Evolutionary conservation across 768 basidiomycete genomes (phyloP).

Genomic region (Podaxis rugospora): DNA sequence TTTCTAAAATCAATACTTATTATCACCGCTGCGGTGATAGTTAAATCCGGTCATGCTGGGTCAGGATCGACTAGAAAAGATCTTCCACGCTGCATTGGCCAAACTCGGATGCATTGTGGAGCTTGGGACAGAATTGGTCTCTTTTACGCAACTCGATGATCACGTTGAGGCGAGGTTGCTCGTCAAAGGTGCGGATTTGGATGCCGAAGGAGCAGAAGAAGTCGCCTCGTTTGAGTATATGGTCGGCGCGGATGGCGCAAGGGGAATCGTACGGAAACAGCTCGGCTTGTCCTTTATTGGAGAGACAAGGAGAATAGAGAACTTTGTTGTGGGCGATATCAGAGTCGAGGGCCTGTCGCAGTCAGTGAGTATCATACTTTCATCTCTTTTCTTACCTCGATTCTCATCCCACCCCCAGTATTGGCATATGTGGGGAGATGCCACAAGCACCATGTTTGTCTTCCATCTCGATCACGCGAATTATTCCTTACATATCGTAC

Average conservation of each 20-base stretch:
- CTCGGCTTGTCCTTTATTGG: conserved; percentile 37
- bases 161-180: conserved; percentile 32
- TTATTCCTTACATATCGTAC: too few species aligned
- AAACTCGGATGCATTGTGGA: conserved; percentile 33
- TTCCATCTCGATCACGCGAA: neutral
- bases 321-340: conserved; percentile 38
- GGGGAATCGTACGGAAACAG: conserved; percentile 36
- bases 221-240: conserved; percentile 29
- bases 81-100: conserved; percentile 30
- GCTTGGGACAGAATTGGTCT: conserved; percentile 39
- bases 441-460: conserved; percentile 26
- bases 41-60: conserved; percentile 29
- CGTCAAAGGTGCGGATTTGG: conserved; percentile 19
- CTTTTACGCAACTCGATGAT: conserved; percentile 34
- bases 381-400: neutral
- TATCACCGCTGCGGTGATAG: conserved; percentile 14
- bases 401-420: conserved; percentile 22
- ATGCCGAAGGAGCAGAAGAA: conserved; percentile 22
- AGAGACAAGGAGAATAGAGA: conserved; percentile 30
- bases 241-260: conserved; percentile 42
- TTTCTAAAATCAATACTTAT: neutral
- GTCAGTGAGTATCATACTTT: conserved; percentile 24
- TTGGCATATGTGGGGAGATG: conserved; percentile 47
- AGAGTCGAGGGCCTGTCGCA: conserved; percentile 33
- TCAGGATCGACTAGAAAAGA: conserved; percentile 32